These are phyloP conservation scores for Suillus americanus DNA, from an alignment of 768 basidiomycete species.

Conservation along the genomic window DNA sequence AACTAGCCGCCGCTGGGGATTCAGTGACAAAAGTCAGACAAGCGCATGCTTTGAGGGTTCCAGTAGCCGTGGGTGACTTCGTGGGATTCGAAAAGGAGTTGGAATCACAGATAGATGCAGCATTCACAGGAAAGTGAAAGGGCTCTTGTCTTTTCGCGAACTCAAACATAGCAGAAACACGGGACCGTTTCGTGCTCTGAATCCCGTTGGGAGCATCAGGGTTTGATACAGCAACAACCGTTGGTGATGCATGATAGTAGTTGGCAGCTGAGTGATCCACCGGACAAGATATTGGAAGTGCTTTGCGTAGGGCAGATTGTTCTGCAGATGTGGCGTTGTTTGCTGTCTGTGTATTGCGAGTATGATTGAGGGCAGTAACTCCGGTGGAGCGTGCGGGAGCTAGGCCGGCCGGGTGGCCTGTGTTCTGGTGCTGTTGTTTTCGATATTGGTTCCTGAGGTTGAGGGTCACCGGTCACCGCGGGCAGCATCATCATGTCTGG, in stretches of 20 bases:
- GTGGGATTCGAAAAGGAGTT: background rate
- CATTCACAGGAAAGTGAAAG: background rate
- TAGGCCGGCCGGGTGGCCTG: background rate
- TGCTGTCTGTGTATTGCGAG: background rate
- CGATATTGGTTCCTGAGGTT: background rate
- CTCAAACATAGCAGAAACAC: background rate
- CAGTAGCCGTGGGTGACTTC: background rate
- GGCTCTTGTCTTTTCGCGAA: background rate
- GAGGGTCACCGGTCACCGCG: background rate
- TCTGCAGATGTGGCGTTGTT: background rate
- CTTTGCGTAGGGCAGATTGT: background rate
- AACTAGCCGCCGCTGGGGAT: background rate
- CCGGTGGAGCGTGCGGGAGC: background rate
- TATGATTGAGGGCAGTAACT: background rate
- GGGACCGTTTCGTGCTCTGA: background rate
- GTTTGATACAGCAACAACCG: background rate
- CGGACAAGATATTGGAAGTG: background rate
- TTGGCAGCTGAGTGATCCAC: background rate
- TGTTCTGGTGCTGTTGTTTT: background rate
- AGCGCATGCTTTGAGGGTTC: background rate
- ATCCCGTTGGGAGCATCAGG: background rate
- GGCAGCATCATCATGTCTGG: conserved; percentile 31
- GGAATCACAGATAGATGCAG: background rate
- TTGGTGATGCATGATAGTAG: background rate
- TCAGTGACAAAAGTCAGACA: background rate